Conservation (phyloP, 306 rosid species). For the Quercus mongolica region DNA sequence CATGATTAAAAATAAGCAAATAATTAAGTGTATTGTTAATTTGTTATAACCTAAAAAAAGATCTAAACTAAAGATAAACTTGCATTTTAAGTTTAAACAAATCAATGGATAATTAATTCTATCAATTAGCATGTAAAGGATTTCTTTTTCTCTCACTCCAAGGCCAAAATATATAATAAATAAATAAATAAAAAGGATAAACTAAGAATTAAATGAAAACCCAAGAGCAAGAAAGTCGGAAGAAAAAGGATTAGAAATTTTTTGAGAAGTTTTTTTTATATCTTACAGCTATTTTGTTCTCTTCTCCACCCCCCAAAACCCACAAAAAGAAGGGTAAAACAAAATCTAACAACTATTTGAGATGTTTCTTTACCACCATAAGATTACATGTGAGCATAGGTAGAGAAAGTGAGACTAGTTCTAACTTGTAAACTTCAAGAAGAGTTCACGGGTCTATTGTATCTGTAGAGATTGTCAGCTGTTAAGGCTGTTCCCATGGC, state of each 20-base stretch:
- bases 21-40: too few species aligned
- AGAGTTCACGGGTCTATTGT: constrained; percentile 37
- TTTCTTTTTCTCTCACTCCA: too few species aligned
- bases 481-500: constrained; percentile 19
- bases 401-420: neutral
- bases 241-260: neutral
- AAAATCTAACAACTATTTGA: neutral
- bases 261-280: neutral
- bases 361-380: neutral
- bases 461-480: constrained; percentile 28
- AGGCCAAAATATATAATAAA: too few species aligned
- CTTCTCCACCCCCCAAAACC: neutral
- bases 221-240: neutral
- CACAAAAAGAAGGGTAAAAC: neutral
- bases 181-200: neutral
- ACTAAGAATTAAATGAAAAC: neutral
- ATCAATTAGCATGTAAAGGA: too few species aligned
- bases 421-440: neutral
- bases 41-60: too few species aligned
- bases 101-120: too few species aligned
- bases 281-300: neutral
- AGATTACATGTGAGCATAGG: neutral
- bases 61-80: too few species aligned
- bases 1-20: too few species aligned
- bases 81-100: too few species aligned